These are phyloP conservation scores for Hypomyces rosellus DNA, from an alignment of 2,329 filamentous ascomycete genomes.

Conservation along the genomic window DNA sequence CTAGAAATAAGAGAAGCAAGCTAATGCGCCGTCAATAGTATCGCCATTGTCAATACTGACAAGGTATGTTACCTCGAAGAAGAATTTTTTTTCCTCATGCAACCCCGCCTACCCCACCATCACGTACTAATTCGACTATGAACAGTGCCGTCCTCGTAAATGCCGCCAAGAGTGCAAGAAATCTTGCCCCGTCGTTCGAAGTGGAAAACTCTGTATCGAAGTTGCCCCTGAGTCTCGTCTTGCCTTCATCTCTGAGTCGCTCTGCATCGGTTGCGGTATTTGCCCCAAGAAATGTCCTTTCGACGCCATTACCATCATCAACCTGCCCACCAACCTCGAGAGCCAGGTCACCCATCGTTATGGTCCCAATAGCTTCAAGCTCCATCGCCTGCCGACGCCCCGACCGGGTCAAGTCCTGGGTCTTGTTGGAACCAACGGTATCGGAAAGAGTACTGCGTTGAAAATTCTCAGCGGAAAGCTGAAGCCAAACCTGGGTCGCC, in stretches of 20 bases:
- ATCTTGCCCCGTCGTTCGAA: conserved; percentile 93
- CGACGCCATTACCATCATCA: conserved; percentile 99
- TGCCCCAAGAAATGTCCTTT: conserved; percentile 99
- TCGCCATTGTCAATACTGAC: conserved; percentile 98
- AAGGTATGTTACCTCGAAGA: conserved; percentile 56
- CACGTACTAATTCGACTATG: conserved; percentile 19
- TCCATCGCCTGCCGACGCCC: conserved; percentile 93
- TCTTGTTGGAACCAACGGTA: conserved; percentile 98
- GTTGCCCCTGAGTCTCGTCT: conserved; percentile 83
- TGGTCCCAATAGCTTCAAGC: conserved; percentile 99
- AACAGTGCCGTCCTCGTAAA: conserved; percentile 52
- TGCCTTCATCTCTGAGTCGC: conserved; percentile 92
- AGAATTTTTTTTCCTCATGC: conserved; percentile 8
- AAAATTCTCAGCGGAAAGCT: conserved; percentile 98
- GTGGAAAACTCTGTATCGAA: conserved; percentile 96
- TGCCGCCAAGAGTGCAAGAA: conserved; percentile 99
- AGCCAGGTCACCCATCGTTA: conserved; percentile 97
- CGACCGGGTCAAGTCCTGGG: conserved; percentile 92
- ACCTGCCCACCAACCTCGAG: conserved; percentile 98
- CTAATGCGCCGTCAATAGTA: conserved; percentile 51
- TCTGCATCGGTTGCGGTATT: conserved; percentile 98
- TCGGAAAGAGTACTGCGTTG: conserved; percentile 98
- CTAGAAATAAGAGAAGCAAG: background rate
- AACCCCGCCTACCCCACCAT: conserved; percentile 20
- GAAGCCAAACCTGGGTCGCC: conserved; percentile 93